Percentiles rank a stretch among this genome's conserved stretches.
Conservation (phyloP, 2,329 filamentous ascomycete species). For the Triangularia setosa region DNA sequence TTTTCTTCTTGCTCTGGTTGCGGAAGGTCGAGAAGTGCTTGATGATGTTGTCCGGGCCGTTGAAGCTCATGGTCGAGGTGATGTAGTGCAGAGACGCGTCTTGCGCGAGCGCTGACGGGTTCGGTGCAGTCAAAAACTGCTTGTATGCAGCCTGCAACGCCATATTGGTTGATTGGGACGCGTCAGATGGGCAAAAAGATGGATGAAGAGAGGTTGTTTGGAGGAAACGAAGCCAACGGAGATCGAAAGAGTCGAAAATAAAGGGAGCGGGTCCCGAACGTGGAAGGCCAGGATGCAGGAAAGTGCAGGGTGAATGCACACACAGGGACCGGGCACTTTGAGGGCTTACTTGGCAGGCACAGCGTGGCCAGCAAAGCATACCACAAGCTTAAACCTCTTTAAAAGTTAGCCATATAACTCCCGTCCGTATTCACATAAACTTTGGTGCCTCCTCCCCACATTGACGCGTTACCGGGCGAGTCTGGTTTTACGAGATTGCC, state of each 20-base stretch:
- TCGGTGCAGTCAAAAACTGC: constrained; percentile 67
- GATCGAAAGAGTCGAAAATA: constrained; percentile 6
- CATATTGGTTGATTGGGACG: constrained; percentile 34
- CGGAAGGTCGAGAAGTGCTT: constrained; percentile 72
- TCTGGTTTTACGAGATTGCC: background rate
- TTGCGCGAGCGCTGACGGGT: constrained; percentile 57
- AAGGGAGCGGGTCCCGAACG: constrained; percentile 2
- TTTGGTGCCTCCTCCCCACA: background rate
- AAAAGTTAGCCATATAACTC: too few relatives aligned
- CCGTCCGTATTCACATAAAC: background rate
- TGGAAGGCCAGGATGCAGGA: constrained; percentile 13
- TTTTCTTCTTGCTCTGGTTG: constrained; percentile 77
- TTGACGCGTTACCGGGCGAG: background rate
- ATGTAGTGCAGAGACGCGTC: constrained; percentile 80
- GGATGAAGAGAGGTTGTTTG: background rate
- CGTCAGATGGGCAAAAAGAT: background rate
- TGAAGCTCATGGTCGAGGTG: constrained; percentile 74
- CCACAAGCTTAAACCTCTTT: too few relatives aligned
- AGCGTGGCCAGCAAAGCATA: background rate
- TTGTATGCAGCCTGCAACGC: constrained; percentile 57
- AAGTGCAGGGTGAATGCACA: constrained; percentile 20
- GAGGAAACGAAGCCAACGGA: background rate
- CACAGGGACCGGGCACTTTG: constrained; percentile 19
- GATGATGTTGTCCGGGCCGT: constrained; percentile 69
- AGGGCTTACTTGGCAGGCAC: constrained; percentile 18